Conservation (phyloP, 306 rosid genomes). For the Trichosanthes cucumerina region DNA sequence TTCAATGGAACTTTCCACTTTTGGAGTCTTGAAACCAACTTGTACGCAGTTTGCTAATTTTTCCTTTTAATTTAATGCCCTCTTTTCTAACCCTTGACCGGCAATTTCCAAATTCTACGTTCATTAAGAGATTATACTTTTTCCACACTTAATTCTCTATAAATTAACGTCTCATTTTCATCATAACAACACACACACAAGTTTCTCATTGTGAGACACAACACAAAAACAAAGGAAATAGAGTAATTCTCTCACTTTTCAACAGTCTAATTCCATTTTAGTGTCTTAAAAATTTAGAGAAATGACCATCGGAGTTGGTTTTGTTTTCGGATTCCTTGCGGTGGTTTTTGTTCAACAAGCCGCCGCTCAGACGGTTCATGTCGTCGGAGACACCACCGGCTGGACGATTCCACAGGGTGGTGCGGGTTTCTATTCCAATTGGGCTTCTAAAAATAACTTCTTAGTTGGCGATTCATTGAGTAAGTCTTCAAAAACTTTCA, state of each 20-base stretch:
- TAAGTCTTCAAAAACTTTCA: too few species aligned
- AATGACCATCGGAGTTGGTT: background rate
- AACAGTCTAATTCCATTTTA: background rate
- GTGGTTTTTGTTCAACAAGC: constrained; percentile 8
- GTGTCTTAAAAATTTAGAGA: background rate
- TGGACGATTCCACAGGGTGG: constrained; percentile 21
- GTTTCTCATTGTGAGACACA: background rate
- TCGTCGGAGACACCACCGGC: constrained; percentile 31
- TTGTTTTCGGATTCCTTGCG: background rate
- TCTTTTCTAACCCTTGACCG: too few species aligned
- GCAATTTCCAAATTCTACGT: background rate
- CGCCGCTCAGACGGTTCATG: constrained; percentile 12
- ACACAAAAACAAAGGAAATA: too few species aligned
- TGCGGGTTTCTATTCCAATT: constrained; percentile 2
- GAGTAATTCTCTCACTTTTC: background rate
- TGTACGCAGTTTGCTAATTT: too few species aligned
- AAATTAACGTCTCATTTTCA: background rate
- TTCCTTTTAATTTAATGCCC: too few species aligned
- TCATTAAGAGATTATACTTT: background rate
- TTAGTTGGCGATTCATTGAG: constrained; percentile 25
- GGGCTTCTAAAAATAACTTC: constrained; percentile 24
- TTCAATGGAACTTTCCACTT: too few species aligned
- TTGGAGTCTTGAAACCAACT: too few species aligned
- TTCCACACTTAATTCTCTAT: background rate
- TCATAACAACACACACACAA: background rate